Evolutionary conservation across 352 stramenopile genomes (phyloP).

Genomic region (Globisporangium spinosum): DNA sequence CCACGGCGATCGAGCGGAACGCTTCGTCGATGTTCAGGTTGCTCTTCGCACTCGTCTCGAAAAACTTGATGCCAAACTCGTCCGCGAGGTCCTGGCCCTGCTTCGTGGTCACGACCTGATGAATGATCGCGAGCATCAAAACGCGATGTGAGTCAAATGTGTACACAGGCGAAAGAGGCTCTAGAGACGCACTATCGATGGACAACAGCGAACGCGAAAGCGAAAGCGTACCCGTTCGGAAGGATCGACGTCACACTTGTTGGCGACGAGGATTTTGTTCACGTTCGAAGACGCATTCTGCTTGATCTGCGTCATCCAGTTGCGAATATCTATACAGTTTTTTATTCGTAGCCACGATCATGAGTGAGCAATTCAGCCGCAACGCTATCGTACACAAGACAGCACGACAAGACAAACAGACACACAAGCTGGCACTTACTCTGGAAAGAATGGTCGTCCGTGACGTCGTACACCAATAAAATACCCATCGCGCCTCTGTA

Average conservation of each 20-base stretch:
- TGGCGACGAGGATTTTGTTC: slow-evolving; percentile 99
- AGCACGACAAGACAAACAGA: not conserved
- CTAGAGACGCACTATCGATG: not conserved
- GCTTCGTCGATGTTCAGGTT: slow-evolving; percentile 91
- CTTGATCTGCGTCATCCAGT: slow-evolving; percentile 91
- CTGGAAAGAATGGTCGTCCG: slow-evolving; percentile 89
- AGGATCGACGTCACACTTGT: slow-evolving; percentile 98
- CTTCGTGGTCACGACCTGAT: slow-evolving; percentile 88
- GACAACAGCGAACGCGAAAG: not conserved
- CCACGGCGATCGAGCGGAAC: slow-evolving; percentile 85
- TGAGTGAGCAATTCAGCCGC: not conserved
- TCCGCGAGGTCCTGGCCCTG: slow-evolving; percentile 91
- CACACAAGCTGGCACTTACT: slow-evolving; percentile 40
- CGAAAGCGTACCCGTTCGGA: slow-evolving; percentile 87
- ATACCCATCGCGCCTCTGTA: slow-evolving; percentile 91
- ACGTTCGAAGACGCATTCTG: slow-evolving; percentile 99
- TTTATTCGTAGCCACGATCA: not conserved
- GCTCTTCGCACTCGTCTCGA: slow-evolving; percentile 93
- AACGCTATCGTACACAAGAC: not conserved
- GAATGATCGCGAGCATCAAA: not conserved
- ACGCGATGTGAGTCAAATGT: not conserved
- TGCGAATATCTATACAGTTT: slow-evolving; percentile 67
- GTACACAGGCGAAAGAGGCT: not conserved
- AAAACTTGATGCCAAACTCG: slow-evolving; percentile 94
- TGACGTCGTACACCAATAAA: slow-evolving; percentile 91